phyloP scores from a whole-genome alignment of 2,329 filamentous ascomycete genomes.

The Verticillium isaacii region DNA sequence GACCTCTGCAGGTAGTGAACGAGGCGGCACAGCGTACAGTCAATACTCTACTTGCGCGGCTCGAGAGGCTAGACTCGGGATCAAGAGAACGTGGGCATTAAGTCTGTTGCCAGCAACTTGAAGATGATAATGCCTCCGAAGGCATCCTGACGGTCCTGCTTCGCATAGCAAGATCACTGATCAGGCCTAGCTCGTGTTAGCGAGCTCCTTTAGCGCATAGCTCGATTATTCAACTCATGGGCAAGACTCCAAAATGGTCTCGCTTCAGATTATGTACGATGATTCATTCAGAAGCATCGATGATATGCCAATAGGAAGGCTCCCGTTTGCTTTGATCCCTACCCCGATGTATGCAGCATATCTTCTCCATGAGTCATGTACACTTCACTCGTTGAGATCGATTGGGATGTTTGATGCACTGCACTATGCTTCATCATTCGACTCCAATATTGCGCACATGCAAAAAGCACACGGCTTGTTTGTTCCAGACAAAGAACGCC shows the following conservation, averaged over 20 bases:
- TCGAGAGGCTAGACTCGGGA: background rate
- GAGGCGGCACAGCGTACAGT: background rate
- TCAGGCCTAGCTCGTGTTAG: too few species aligned
- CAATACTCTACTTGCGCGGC: background rate
- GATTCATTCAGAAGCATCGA: background rate
- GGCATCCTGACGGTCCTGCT: too few species aligned
- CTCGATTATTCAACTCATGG: too few species aligned
- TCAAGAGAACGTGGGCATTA: background rate
- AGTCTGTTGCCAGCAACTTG: background rate
- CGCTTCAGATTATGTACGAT: background rate
- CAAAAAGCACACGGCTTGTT: conserved; percentile 39
- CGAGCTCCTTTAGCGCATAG: too few species aligned
- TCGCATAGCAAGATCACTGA: too few species aligned
- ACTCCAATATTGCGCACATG: conserved; percentile 42
- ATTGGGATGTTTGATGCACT: background rate
- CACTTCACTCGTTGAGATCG: background rate
- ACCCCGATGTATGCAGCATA: background rate
- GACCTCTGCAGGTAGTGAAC: background rate
- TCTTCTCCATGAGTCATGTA: background rate
- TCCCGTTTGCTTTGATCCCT: background rate
- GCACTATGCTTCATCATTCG: conserved; percentile 17
- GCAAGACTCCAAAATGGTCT: background rate
- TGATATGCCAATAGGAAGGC: background rate
- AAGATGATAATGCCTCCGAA: too few species aligned
- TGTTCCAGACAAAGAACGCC: conserved; percentile 29